These are phyloP conservation scores for Monilinia polystroma DNA, from an alignment of 2,329 filamentous ascomycete species.

Conservation along the genomic window DNA sequence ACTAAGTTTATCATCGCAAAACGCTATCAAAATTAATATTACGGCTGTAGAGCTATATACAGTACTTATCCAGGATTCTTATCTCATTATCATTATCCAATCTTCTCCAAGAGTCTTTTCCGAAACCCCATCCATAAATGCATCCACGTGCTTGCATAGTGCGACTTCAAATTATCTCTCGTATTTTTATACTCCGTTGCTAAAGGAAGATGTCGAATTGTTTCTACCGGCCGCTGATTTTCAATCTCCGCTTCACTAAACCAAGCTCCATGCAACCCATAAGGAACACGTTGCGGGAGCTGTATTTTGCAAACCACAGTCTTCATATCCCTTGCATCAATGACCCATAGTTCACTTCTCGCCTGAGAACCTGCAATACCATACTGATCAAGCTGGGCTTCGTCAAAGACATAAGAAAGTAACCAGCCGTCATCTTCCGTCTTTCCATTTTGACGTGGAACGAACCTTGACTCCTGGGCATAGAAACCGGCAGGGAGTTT, in stretches of 20 bases:
- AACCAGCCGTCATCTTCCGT: constrained; percentile 67
- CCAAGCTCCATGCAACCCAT: constrained; percentile 66
- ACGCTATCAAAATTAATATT: background rate
- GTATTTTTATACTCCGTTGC: background rate
- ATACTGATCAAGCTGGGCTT: constrained; percentile 54
- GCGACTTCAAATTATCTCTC: no score
- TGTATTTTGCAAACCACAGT: constrained; percentile 57
- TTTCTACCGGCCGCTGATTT: constrained; percentile 43
- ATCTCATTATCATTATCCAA: background rate
- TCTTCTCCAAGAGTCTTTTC: background rate
- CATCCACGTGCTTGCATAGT: background rate
- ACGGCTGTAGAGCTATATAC: background rate
- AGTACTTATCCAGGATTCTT: background rate
- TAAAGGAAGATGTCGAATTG: constrained; percentile 29
- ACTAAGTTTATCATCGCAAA: background rate
- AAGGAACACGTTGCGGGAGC: constrained; percentile 66
- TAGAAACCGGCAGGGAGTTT: constrained; percentile 59
- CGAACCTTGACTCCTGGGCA: constrained; percentile 67
- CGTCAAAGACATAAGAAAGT: constrained; percentile 69
- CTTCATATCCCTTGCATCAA: constrained; percentile 63
- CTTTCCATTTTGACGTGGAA: constrained; percentile 46
- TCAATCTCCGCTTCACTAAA: constrained; percentile 54
- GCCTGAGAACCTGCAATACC: constrained; percentile 43
- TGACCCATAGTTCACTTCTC: constrained; percentile 64
- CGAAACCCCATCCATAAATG: constrained; percentile 7